phyloP scores from a whole-genome alignment of 176 grass and related monocot species.

The Poa pratensis region DNA sequence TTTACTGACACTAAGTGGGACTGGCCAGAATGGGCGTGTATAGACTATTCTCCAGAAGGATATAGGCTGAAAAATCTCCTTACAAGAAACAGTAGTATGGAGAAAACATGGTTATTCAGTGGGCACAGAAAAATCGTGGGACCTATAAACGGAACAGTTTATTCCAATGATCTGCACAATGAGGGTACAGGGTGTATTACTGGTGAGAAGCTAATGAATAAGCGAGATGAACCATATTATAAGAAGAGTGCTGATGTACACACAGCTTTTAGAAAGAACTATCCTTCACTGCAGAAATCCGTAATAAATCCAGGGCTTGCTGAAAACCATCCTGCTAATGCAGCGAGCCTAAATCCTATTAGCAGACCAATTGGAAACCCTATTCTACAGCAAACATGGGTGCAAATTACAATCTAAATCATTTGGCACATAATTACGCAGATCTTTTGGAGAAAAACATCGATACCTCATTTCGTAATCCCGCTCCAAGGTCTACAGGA shows the following conservation, averaged over 20 bases:
- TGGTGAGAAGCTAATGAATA: constrained; percentile 37
- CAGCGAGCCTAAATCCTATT: constrained; percentile 31
- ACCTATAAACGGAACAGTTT: constrained; percentile 40
- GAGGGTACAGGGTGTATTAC: constrained; percentile 33
- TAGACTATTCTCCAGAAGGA: constrained; percentile 42
- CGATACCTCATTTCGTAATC: constrained; percentile 39
- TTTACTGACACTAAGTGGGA: constrained; percentile 61
- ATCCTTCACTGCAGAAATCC: constrained; percentile 37
- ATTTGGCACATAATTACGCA: constrained; percentile 46
- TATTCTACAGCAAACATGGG: constrained; percentile 32
- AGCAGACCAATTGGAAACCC: constrained; percentile 32
- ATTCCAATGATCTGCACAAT: constrained; percentile 42
- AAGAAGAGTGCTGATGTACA: constrained; percentile 37
- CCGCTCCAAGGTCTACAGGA: constrained; percentile 35
- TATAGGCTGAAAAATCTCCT: constrained; percentile 30
- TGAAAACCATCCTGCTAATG: constrained; percentile 35
- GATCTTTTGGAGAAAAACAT: constrained; percentile 47
- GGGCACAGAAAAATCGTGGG: constrained; percentile 45
- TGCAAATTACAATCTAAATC: constrained; percentile 46
- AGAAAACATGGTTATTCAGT: constrained; percentile 41
- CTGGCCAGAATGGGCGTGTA: constrained; percentile 57
- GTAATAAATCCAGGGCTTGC: constrained; percentile 26
- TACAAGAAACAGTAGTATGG: constrained; percentile 36
- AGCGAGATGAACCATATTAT: constrained; percentile 36
- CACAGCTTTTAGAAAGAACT: constrained; percentile 46